Percentiles rank a stretch among this genome's conserved stretches.
These are phyloP conservation scores for Citrullus colocynthis DNA, from an alignment of 306 rosid genomes.

Conservation along the genomic window DNA sequence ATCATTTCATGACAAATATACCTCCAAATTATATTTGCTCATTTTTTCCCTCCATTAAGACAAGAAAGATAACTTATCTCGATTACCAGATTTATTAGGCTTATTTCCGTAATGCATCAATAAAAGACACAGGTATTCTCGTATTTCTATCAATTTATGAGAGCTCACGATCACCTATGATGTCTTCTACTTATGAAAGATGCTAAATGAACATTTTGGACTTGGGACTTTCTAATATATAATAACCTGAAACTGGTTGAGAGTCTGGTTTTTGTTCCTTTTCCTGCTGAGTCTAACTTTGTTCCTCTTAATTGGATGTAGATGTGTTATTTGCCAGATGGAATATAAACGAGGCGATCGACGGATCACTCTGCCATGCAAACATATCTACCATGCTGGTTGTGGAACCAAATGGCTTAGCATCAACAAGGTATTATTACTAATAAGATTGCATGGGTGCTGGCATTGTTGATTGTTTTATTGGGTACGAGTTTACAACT, in stretches of 20 bases:
- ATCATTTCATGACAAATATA: not conserved
- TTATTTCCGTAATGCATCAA: not conserved
- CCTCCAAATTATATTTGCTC: not conserved
- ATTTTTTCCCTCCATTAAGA: not conserved
- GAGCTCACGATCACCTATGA: not conserved
- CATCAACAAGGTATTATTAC: slow-evolving; percentile 62
- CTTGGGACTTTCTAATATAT: not conserved
- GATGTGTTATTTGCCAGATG: slow-evolving; percentile 97
- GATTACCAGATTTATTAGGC: not conserved
- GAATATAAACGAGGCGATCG: slow-evolving; percentile 83
- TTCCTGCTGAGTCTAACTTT: not conserved
- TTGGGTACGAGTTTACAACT: not conserved
- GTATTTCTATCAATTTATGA: not conserved
- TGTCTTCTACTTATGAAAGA: not conserved
- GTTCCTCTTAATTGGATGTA: slow-evolving; percentile 16
- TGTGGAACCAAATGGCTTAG: slow-evolving; percentile 92
- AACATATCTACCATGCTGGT: slow-evolving; percentile 69
- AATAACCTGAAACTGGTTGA: not conserved
- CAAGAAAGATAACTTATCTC: not conserved
- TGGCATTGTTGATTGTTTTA: not conserved
- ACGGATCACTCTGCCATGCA: slow-evolving; percentile 79
- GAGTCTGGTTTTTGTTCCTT: not conserved
- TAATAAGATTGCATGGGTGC: not conserved
- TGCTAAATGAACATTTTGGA: not conserved
- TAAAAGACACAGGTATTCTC: not conserved